phyloP scores from a whole-genome alignment of 2,329 filamentous ascomycete genomes.

The Trichoderma semiorbis region DNA sequence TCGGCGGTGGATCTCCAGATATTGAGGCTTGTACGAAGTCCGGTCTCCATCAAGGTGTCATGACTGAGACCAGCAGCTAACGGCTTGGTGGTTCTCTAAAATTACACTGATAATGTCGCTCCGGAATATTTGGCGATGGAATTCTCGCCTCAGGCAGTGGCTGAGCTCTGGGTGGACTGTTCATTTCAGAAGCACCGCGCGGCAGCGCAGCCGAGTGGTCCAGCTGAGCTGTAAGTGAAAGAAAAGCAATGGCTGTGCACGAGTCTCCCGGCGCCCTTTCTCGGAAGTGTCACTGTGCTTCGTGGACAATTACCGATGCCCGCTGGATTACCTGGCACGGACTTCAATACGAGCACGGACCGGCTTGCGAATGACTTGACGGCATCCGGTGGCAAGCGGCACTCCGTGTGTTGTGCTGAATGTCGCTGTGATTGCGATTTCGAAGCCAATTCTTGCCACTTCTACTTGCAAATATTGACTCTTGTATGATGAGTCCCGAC shows the following conservation, averaged over 20 bases:
- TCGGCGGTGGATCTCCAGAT: slow-evolving; percentile 2
- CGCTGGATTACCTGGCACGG: not conserved
- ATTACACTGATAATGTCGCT: slow-evolving; percentile 9
- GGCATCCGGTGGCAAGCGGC: not conserved
- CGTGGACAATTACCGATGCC: slow-evolving; percentile 6
- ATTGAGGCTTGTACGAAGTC: slow-evolving; percentile 3
- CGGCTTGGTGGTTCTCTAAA: not conserved
- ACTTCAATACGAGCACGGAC: slow-evolving; percentile 8
- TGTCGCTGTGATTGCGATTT: not conserved
- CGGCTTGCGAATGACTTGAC: not conserved
- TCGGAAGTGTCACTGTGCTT: not conserved
- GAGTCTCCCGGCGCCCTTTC: slow-evolving; percentile 5
- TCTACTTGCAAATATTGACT: not conserved
- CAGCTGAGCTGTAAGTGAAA: not conserved
- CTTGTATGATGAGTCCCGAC: not conserved
- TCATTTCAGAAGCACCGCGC: slow-evolving; percentile 9
- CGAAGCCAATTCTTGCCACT: not conserved
- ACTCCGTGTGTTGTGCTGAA: not conserved
- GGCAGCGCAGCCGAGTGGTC: slow-evolving; percentile 17
- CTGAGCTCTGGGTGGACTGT: not conserved
- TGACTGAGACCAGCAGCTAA: not conserved
- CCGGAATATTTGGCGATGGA: not conserved
- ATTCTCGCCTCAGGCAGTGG: not conserved
- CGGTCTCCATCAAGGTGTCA: not conserved
- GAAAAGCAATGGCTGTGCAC: slow-evolving; percentile 1